Conservation (phyloP, 1,139 yeast genomes). For the Protomyces macrosporus region DNA sequence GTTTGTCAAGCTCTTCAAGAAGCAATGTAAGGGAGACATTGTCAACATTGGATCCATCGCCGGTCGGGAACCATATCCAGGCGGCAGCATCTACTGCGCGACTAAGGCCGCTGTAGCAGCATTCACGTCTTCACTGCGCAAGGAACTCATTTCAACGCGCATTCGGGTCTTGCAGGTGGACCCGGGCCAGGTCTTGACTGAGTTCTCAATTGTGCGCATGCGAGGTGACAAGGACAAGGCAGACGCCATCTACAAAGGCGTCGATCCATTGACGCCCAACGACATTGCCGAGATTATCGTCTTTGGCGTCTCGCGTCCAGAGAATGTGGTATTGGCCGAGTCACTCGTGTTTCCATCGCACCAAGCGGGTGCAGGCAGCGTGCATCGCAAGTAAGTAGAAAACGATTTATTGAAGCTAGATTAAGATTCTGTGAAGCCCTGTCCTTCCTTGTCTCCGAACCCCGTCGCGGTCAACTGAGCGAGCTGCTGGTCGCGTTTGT, state of each 20-base stretch:
- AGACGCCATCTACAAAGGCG: constrained; percentile 64
- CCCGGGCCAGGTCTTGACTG: constrained; percentile 87
- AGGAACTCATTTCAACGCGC: constrained; percentile 66
- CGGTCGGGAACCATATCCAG: constrained; percentile 81
- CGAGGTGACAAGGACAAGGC: constrained; percentile 67
- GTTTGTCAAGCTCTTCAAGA: constrained; percentile 51
- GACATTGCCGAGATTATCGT: constrained; percentile 80
- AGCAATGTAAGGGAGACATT: constrained; percentile 63
- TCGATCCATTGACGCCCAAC: constrained; percentile 65
- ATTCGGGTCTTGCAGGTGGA: constrained; percentile 69
- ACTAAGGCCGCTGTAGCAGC: constrained; percentile 76
- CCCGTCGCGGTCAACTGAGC: not conserved
- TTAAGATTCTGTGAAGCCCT: not conserved
- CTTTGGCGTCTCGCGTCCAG: constrained; percentile 47
- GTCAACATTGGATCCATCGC: constrained; percentile 84
- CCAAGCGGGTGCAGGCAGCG: constrained; percentile 25
- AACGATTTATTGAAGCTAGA: not conserved
- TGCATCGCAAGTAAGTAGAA: constrained; percentile 7
- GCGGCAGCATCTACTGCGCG: constrained; percentile 69
- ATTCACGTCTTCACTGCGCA: constrained; percentile 69
- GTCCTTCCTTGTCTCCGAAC: not conserved
- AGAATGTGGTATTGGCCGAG: constrained; percentile 30
- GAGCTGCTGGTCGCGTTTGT: not conserved
- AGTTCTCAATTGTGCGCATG: constrained; percentile 54
- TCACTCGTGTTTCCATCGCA: constrained; percentile 25